Percentiles rank a stretch among this genome's conserved stretches.
phyloP scores from a whole-genome alignment of 768 basidiomycete genomes.

The Boletus rubescentipes region DNA sequence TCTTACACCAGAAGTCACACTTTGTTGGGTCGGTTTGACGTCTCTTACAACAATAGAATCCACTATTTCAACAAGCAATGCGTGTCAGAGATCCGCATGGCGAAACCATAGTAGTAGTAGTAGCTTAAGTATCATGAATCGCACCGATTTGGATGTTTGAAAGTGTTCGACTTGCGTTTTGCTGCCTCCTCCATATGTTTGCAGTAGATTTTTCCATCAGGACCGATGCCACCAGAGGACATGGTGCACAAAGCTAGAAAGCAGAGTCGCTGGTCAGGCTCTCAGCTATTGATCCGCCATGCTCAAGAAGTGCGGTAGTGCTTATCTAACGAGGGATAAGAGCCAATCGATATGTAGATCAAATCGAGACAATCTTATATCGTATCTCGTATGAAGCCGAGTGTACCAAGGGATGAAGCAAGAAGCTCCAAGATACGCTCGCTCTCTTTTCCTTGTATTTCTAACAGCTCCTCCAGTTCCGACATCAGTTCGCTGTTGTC shows the following conservation, averaged over 20 bases:
- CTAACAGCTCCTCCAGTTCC: slow-evolving; percentile 56
- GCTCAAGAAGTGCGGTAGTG: background rate
- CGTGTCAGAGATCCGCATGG: slow-evolving; percentile 5
- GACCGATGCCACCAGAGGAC: slow-evolving; percentile 20
- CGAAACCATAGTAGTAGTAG: background rate
- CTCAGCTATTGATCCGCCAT: background rate
- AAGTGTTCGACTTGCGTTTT: slow-evolving; percentile 34
- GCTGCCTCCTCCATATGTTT: slow-evolving; percentile 34
- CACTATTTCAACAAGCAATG: slow-evolving; percentile 19
- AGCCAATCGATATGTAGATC: background rate
- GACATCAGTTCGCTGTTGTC: slow-evolving; percentile 62
- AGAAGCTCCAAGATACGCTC: slow-evolving; percentile 74
- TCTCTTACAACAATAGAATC: slow-evolving; percentile 42
- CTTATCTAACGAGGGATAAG: slow-evolving; percentile 24
- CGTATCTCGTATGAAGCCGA: slow-evolving; percentile 73
- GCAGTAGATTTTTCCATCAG: slow-evolving; percentile 39
- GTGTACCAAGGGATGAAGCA: slow-evolving; percentile 68
- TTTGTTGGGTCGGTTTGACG: slow-evolving; percentile 1
- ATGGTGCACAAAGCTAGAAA: slow-evolving; percentile 7
- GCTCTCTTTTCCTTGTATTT: slow-evolving; percentile 75
- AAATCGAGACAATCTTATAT: slow-evolving; percentile 33
- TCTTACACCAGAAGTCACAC: slow-evolving; percentile 42
- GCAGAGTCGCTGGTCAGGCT: background rate
- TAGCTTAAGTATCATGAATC: slow-evolving; percentile 7
- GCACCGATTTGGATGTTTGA: slow-evolving; percentile 40